Conservation (phyloP, 179 eudicot genomes). For the Beta corolliflora region DNA sequence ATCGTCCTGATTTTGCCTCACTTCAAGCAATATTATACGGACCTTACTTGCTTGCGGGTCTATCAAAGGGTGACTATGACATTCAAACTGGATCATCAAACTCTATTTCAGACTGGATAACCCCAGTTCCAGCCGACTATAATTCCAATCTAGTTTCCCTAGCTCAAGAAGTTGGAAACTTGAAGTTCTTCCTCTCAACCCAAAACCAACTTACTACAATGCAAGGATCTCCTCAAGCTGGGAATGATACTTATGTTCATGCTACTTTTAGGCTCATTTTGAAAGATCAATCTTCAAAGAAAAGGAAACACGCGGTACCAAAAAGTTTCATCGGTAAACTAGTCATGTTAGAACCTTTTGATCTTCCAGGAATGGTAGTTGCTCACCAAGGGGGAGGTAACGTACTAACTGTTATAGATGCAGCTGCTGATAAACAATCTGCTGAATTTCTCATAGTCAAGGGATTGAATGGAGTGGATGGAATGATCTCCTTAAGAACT, state of each 20-base stretch:
- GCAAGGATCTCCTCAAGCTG: conserved; percentile 48
- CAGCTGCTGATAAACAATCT: conserved; percentile 14
- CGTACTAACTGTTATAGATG: conserved; percentile 34
- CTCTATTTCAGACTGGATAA: conserved; percentile 60
- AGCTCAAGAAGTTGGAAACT: conserved; percentile 39
- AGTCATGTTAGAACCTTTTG: conserved; percentile 77
- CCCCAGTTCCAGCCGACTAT: conserved; percentile 60
- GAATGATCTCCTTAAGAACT: conserved; percentile 61
- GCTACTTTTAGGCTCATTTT: conserved; percentile 70
- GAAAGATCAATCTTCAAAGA: conserved; percentile 21
- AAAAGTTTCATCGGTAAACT: conserved; percentile 42
- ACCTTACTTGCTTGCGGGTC: conserved; percentile 87
- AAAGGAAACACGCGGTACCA: conserved; percentile 7
- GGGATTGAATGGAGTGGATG: conserved; percentile 59
- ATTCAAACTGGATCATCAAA: conserved; percentile 42
- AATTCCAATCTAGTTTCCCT: conserved; percentile 65
- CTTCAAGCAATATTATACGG: conserved; percentile 83
- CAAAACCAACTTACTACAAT: conserved; percentile 39
- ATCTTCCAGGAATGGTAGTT: conserved; percentile 70
- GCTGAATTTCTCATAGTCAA: conserved; percentile 46
- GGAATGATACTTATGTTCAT: conserved; percentile 47
- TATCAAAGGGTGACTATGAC: conserved; percentile 64
- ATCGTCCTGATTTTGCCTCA: conserved; percentile 70
- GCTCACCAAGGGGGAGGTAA: conserved; percentile 43
- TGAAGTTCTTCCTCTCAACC: conserved; percentile 48